Conservation (phyloP, 164 flowering plant genomes). For the Dillenia turbinata region DNA sequence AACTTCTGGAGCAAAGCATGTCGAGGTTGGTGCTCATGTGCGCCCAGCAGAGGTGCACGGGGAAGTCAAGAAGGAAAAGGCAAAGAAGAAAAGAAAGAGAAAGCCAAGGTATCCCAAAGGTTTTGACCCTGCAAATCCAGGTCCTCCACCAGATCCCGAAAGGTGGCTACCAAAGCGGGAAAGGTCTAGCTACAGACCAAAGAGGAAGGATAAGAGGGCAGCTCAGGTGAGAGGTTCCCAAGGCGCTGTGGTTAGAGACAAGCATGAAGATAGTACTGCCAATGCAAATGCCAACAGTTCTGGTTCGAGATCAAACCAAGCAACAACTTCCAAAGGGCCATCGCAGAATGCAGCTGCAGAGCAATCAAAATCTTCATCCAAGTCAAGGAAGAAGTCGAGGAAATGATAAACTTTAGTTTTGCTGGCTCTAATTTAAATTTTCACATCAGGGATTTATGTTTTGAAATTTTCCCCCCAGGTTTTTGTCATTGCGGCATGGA, state of each 20-base stretch:
- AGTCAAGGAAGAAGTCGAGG: constrained; percentile 80
- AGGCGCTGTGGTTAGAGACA: constrained; percentile 84
- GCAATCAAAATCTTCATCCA: constrained; percentile 47
- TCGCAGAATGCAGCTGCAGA: constrained; percentile 32
- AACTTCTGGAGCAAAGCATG: constrained; percentile 76
- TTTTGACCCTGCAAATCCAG: constrained; percentile 90
- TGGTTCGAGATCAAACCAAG: constrained; percentile 44
- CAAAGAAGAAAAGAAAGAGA: constrained; percentile 92
- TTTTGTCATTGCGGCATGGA: too few relatives aligned
- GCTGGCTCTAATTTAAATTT: too few relatives aligned
- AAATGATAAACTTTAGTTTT: constrained; percentile 4
- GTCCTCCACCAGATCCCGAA: constrained; percentile 97
- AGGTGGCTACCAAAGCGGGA: constrained; percentile 96
- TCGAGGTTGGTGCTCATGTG: constrained; percentile 26
- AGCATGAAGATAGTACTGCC: constrained; percentile 39
- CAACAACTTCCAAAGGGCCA: constrained; percentile 38
- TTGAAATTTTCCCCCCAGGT: too few relatives aligned
- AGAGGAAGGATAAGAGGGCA: constrained; percentile 92
- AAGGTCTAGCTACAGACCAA: constrained; percentile 87
- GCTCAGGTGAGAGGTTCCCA: constrained; percentile 95
- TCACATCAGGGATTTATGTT: too few relatives aligned
- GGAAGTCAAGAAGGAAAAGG: constrained; percentile 56
- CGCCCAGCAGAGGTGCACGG: constrained; percentile 35
- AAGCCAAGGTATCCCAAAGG: constrained; percentile 96
- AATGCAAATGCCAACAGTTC: constrained; percentile 19